Evolutionary conservation across 768 basidiomycete genomes (phyloP).

Genomic region (Holtermannia corniformis): DNA sequence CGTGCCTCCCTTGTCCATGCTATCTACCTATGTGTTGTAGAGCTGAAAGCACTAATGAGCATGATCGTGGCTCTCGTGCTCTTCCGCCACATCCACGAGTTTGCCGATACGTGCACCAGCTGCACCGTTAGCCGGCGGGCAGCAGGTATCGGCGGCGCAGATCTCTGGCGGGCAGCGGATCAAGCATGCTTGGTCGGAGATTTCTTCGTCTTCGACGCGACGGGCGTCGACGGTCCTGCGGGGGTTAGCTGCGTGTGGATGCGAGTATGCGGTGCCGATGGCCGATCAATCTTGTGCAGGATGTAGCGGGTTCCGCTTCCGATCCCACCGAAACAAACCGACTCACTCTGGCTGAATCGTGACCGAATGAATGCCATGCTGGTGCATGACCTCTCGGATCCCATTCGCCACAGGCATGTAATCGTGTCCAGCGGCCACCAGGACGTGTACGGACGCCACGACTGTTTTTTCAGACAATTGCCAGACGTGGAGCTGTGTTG

Average conservation of each 20-base stretch:
- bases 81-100: slow-evolving; percentile 32
- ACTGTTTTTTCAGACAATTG: slow-evolving; percentile 90
- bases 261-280: not conserved
- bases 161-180: slow-evolving; percentile 39
- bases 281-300: not conserved
- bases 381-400: slow-evolving; percentile 74
- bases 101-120: no score
- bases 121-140: slow-evolving; percentile 19
- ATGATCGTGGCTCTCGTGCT: slow-evolving; percentile 9
- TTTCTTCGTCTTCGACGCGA: not conserved
- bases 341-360: slow-evolving; percentile 79
- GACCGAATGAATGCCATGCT: slow-evolving; percentile 85
- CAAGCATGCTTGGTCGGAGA: slow-evolving; percentile 21
- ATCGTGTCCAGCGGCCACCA: slow-evolving; percentile 67
- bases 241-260: not conserved
- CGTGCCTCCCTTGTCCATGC: no score
- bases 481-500: slow-evolving; percentile 82
- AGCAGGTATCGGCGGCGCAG: slow-evolving; percentile 38
- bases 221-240: not conserved
- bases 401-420: slow-evolving; percentile 83
- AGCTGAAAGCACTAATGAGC: not conserved
- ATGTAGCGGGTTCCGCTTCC: slow-evolving; percentile 8
- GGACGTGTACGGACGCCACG: slow-evolving; percentile 91
- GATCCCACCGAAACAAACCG: slow-evolving; percentile 9
- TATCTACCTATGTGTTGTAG: no score